These are phyloP conservation scores for Euphorbia peplus DNA, from an alignment of 345 rosid genomes.

Conservation along the genomic window DNA sequence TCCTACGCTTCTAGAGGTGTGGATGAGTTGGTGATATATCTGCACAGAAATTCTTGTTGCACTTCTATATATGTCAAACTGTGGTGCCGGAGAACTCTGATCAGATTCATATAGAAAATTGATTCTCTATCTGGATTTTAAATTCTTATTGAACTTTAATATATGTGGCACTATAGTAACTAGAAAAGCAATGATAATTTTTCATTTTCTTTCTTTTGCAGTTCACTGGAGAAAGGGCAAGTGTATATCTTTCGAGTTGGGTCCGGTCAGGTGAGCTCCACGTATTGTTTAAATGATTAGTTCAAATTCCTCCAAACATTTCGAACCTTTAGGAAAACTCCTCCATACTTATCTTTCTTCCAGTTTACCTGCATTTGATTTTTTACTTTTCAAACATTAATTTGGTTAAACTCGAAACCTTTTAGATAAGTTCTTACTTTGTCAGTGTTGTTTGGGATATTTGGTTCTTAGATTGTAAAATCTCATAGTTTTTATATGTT, in stretches of 20 bases:
- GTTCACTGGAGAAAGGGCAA: conserved; percentile 87
- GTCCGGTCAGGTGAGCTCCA: conserved; percentile 69
- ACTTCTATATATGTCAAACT: background rate
- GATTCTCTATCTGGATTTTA: background rate
- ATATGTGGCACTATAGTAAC: background rate
- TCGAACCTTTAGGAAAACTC: background rate
- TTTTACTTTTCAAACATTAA: background rate
- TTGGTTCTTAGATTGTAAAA: background rate
- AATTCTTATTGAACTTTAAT: background rate
- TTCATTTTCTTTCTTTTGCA: conserved; percentile 30
- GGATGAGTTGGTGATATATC: background rate
- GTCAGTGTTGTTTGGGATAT: background rate
- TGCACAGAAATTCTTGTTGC: background rate
- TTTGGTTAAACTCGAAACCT: background rate
- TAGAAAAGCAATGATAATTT: background rate
- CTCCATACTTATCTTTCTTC: too few species aligned
- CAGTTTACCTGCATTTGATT: background rate
- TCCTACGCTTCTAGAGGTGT: background rate
- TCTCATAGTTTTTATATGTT: background rate
- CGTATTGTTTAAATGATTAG: background rate
- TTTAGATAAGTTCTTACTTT: background rate
- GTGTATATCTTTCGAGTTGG: conserved; percentile 84
- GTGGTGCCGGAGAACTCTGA: background rate
- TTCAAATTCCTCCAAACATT: background rate
- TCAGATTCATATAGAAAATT: background rate